Conservation (phyloP, 176 grass and related monocot species). For the Melocanna baccifera region DNA sequence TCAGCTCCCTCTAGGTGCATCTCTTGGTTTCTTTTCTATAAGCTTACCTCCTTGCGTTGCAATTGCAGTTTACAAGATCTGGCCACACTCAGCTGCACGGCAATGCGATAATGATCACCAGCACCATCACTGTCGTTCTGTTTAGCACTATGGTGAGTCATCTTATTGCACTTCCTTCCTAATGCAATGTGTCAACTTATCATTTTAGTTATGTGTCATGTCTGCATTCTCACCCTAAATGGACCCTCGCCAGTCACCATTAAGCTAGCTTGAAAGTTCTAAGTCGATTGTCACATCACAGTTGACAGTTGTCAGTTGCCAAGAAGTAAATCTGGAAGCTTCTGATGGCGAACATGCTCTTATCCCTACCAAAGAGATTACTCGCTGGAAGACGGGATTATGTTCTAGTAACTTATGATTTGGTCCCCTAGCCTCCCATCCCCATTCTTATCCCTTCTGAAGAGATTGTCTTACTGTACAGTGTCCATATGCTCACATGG, state of each 20-base stretch:
- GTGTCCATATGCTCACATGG: not conserved
- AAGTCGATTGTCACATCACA: conserved; percentile 1
- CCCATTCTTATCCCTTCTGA: not conserved
- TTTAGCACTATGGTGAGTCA: conserved; percentile 91
- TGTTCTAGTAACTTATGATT: not conserved
- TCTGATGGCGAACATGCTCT: conserved; percentile 11
- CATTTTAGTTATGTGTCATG: not conserved
- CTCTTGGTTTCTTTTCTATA: not conserved
- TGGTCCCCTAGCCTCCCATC: not conserved
- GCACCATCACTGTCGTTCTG: conserved; percentile 94
- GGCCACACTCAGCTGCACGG: conserved; percentile 84
- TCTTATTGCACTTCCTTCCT: not conserved
- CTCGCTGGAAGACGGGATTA: not conserved
- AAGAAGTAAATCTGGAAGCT: conserved; percentile 7
- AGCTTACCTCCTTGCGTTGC: conserved; percentile 26
- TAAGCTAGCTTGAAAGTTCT: not conserved
- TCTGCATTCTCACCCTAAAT: not conserved
- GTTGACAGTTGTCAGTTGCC: not conserved
- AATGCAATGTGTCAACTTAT: conserved; percentile 4
- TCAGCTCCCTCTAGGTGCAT: not conserved
- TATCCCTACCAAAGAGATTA: not conserved
- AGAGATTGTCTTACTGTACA: not conserved
- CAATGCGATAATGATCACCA: conserved; percentile 98
- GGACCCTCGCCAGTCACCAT: not conserved
- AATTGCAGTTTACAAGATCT: conserved; percentile 83